Conservation (phyloP, 2,329 filamentous ascomycete species). For the Colletotrichum sp. region DNA sequence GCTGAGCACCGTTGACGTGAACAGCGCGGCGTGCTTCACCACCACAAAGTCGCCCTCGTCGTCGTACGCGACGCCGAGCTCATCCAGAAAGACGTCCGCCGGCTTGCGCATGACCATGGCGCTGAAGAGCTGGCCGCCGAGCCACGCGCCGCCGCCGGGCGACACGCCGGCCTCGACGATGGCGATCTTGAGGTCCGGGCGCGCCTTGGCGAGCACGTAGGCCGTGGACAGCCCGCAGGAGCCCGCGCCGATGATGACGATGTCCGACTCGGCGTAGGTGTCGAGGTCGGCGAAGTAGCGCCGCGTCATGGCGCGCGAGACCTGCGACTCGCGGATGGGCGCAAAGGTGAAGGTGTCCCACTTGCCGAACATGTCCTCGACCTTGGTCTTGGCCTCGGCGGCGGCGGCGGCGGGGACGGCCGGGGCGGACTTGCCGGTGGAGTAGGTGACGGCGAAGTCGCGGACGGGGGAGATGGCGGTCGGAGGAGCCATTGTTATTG, state of each 20-base stretch:
- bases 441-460: slow-evolving; percentile 43
- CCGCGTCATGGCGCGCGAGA: slow-evolving; percentile 90
- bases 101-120: slow-evolving; percentile 97
- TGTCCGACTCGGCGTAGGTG: slow-evolving; percentile 87
- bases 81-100: slow-evolving; percentile 81
- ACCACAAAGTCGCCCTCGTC: slow-evolving; percentile 83
- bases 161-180: slow-evolving; percentile 89
- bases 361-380: slow-evolving; percentile 63
- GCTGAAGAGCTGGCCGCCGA: slow-evolving; percentile 92
- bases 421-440: slow-evolving; percentile 29
- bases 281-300: slow-evolving; percentile 93
- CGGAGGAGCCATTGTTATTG: slow-evolving; percentile 78
- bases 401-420: slow-evolving; percentile 60
- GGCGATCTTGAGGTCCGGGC: slow-evolving; percentile 90
- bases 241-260: slow-evolving; percentile 91
- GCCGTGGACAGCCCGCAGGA: slow-evolving; percentile 87
- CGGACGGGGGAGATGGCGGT: slow-evolving; percentile 65
- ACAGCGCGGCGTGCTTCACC: slow-evolving; percentile 91
- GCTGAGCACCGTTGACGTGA: slow-evolving; percentile 86
- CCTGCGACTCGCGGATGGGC: slow-evolving; percentile 89
- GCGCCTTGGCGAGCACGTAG: slow-evolving; percentile 81
- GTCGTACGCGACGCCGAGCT: slow-evolving; percentile 84
- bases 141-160: slow-evolving; percentile 89
- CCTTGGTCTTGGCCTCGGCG: slow-evolving; percentile 40
- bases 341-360: slow-evolving; percentile 86